A percentile compares a stretch with the other conserved stretches of the same genome.
Evolutionary conservation across 192 early-diverging fungal genomes (phyloP).

Genomic region (Gonapodya sp.): DNA sequence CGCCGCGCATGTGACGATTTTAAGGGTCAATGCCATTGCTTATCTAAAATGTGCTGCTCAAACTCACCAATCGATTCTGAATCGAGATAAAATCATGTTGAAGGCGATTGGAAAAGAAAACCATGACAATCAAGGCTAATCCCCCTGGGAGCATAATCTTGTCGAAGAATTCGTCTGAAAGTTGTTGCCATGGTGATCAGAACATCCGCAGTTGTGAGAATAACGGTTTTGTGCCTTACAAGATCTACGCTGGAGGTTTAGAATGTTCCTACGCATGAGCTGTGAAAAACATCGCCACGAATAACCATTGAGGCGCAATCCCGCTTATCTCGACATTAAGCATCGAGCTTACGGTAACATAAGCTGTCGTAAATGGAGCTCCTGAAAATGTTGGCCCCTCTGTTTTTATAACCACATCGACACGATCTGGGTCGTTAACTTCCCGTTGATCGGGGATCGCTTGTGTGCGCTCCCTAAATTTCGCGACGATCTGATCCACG

Average conservation of each 20-base stretch:
- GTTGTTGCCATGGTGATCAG: too few relatives aligned
- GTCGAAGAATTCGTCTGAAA: neutral
- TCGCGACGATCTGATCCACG: neutral
- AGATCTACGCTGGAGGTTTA: neutral
- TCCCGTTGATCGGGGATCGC: neutral
- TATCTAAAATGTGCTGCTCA: neutral
- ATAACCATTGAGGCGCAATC: neutral
- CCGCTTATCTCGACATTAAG: neutral
- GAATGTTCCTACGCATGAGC: neutral
- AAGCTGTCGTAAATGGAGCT: neutral
- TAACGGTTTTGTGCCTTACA: neutral
- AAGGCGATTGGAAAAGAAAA: neutral
- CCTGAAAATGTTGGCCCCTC: neutral
- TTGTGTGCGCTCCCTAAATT: neutral
- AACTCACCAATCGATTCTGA: neutral
- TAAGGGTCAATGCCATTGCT: neutral
- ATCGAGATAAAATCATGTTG: neutral
- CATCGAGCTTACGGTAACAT: neutral
- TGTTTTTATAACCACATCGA: neutral
- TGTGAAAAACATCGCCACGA: neutral
- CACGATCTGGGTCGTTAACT: neutral
- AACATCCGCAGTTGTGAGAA: too few relatives aligned
- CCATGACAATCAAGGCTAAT: neutral
- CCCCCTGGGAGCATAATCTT: neutral
- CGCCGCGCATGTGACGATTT: neutral